phyloP scores from a whole-genome alignment of 805 yeast genomes.

The Starmera quercuum region DNA sequence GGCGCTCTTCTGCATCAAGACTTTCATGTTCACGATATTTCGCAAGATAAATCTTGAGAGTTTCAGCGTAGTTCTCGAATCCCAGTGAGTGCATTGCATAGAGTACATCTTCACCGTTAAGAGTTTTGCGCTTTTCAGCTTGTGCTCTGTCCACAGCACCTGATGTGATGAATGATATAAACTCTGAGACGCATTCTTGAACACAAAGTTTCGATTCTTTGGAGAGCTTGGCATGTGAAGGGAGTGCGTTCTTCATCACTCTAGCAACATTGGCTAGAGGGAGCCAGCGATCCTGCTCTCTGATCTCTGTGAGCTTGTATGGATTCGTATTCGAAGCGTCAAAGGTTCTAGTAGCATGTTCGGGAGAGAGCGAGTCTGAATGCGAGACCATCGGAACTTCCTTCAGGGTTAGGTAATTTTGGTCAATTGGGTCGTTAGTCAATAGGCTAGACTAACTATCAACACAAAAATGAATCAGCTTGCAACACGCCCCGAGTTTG shows the following conservation, averaged over 20 bases:
- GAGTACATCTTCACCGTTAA: conserved; percentile 73
- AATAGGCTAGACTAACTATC: too few species aligned
- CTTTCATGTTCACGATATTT: conserved; percentile 50
- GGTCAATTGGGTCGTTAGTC: too few species aligned
- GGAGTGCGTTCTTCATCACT: conserved; percentile 66
- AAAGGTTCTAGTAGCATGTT: too few species aligned
- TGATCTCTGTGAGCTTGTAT: conserved; percentile 48
- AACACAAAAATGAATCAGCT: too few species aligned
- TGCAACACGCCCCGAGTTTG: too few species aligned
- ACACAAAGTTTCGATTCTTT: conserved; percentile 75
- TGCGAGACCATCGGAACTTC: too few species aligned
- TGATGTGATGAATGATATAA: conserved; percentile 72
- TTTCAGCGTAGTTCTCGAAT: conserved; percentile 77
- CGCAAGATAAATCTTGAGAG: conserved; percentile 66
- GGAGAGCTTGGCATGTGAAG: conserved; percentile 65
- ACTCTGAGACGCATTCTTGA: conserved; percentile 80
- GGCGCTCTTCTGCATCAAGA: conserved; percentile 16
- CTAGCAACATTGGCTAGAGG: conserved; percentile 78
- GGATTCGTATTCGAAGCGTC: conserved; percentile 21
- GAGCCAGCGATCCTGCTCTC: conserved; percentile 76
- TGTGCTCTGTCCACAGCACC: conserved; percentile 73
- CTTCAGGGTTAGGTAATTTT: too few species aligned
- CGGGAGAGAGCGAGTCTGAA: too few species aligned
- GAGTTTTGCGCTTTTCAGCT: conserved; percentile 68
- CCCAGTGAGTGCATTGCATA: conserved; percentile 68